Conservation (phyloP, 2,329 filamentous ascomycete species). For the Aspergillus sp. region DNA sequence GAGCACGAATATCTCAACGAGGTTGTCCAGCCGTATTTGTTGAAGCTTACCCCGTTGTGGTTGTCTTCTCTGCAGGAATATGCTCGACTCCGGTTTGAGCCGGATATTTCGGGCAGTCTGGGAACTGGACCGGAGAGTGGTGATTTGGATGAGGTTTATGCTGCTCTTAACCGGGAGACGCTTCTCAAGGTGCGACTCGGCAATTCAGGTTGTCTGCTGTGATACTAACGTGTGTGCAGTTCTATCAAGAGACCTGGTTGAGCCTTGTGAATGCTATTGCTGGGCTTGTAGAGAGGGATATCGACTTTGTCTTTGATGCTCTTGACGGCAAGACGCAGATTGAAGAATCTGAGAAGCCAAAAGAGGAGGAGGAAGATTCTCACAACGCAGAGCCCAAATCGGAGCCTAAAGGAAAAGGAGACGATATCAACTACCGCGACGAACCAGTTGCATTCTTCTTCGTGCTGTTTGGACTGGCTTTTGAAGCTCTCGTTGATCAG, state of each 20-base stretch:
- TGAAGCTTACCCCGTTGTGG: conserved; percentile 89
- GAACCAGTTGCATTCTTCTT: conserved; percentile 99
- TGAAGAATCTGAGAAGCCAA: conserved; percentile 34
- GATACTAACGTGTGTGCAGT: conserved; percentile 49
- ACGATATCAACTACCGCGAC: conserved; percentile 95
- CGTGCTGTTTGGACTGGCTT: conserved; percentile 92
- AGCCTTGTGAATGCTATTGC: conserved; percentile 97
- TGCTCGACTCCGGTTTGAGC: conserved; percentile 89
- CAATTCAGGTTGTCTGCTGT: background rate
- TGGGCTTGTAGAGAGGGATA: conserved; percentile 95
- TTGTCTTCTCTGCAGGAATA: conserved; percentile 91
- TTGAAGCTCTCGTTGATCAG: conserved; percentile 89
- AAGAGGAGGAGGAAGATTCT: conserved; percentile 22
- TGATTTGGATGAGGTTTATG: conserved; percentile 91
- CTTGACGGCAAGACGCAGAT: conserved; percentile 75
- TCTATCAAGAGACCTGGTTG: conserved; percentile 97
- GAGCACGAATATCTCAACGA: conserved; percentile 89
- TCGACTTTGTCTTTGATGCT: conserved; percentile 95
- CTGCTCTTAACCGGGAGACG: conserved; percentile 91
- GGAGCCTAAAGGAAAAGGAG: conserved; percentile 63
- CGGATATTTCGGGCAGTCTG: conserved; percentile 90
- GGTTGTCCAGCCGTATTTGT: conserved; percentile 88
- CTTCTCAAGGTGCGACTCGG: conserved; percentile 65
- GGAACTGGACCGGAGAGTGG: conserved; percentile 80
- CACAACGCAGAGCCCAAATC: conserved; percentile 39